Conservation (phyloP, 2,329 filamentous ascomycete species). For the Zalaria sp. region DNA sequence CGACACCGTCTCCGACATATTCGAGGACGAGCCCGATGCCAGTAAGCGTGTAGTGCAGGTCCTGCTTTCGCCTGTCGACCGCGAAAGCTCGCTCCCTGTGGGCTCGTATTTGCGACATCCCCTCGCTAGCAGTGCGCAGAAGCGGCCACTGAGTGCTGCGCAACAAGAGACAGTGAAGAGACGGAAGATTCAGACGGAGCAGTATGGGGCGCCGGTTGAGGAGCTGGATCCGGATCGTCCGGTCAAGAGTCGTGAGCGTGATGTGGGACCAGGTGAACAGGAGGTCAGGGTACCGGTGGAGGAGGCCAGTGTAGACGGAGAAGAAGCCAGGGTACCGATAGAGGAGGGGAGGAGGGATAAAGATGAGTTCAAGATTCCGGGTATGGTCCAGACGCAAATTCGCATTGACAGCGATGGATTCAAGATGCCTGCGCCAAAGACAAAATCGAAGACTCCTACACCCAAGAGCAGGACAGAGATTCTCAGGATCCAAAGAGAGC, state of each 20-base stretch:
- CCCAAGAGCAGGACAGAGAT: too few species aligned
- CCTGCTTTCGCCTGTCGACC: conserved; percentile 14
- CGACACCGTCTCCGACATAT: conserved; percentile 21
- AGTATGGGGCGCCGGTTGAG: conserved; percentile 6
- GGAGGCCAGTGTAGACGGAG: conserved; percentile 2
- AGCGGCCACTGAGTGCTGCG: not conserved
- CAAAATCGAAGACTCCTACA: too few species aligned
- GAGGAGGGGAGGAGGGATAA: not conserved
- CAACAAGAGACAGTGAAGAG: conserved; percentile 12
- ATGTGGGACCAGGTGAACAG: not conserved
- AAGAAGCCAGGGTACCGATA: conserved; percentile 25
- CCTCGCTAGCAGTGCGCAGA: too few species aligned
- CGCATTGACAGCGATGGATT: too few species aligned
- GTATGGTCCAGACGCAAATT: too few species aligned
- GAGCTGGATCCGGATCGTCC: conserved; percentile 14
- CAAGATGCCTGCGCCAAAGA: too few species aligned
- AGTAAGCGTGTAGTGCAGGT: conserved; percentile 17
- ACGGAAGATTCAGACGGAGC: conserved; percentile 11
- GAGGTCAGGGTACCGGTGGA: too few species aligned
- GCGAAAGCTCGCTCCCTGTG: conserved; percentile 18
- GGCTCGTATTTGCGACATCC: conserved; percentile 14
- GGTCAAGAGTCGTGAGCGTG: conserved; percentile 10
- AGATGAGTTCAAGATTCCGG: conserved; percentile 4
- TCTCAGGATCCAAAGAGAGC: too few species aligned
- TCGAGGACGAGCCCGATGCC: conserved; percentile 15